Percentiles rank a stretch among this genome's conserved stretches.
Conservation (phyloP, 192 early-diverging fungal species). For the Entrophospora sp. region DNA sequence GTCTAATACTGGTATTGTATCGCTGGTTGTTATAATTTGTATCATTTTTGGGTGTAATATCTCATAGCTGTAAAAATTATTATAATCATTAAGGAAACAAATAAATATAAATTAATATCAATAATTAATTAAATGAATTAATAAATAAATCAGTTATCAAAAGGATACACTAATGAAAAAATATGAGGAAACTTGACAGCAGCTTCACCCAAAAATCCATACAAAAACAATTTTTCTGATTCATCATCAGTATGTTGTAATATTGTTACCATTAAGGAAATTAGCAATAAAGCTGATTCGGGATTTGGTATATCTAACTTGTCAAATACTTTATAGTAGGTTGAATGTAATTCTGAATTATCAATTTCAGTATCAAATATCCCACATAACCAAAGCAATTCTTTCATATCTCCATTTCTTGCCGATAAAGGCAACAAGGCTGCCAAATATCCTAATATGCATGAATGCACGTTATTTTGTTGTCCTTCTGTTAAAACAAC, state of each 20-base stretch:
- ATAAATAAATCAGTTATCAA: not conserved
- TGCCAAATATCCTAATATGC: constrained; percentile 69
- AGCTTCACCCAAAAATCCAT: constrained; percentile 68
- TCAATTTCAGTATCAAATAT: constrained; percentile 40
- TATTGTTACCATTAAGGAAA: constrained; percentile 61
- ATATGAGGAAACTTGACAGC: constrained; percentile 62
- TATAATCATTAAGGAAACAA: not conserved
- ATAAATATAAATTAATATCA: constrained; percentile 14
- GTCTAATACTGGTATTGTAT: constrained; percentile 55
- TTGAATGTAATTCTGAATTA: constrained; percentile 31
- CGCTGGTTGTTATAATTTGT: constrained; percentile 54
- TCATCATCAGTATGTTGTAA: constrained; percentile 66
- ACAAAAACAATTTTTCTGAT: constrained; percentile 63
- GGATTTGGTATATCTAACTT: constrained; percentile 57
- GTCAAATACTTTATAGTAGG: constrained; percentile 58
- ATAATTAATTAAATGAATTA: not conserved
- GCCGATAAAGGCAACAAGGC: constrained; percentile 74
- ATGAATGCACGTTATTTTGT: constrained; percentile 23
- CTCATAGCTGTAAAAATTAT: constrained; percentile 59
- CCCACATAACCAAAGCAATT: constrained; percentile 44
- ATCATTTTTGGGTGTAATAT: constrained; percentile 64
- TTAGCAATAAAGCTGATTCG: constrained; percentile 50
- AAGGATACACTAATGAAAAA: constrained; percentile 52
- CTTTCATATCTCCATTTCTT: constrained; percentile 58
- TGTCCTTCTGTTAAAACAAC: constrained; percentile 15